These are phyloP conservation scores for Penicillium digitatum DNA, from an alignment of 2,329 filamentous ascomycete species.

Conservation along the genomic window DNA sequence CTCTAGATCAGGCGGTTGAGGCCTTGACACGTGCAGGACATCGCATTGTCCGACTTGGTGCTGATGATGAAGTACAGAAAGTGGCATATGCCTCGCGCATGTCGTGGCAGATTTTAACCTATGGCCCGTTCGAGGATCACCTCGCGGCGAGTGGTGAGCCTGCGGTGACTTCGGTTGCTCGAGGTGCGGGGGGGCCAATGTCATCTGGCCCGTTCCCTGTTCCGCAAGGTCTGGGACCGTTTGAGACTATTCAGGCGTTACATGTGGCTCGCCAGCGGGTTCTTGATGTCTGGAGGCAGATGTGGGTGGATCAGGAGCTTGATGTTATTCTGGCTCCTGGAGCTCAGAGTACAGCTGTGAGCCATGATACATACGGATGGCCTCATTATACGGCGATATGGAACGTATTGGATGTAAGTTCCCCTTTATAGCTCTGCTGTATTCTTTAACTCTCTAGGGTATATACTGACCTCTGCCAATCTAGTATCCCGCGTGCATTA, in stretches of 20 bases:
- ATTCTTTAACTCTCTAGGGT: background rate
- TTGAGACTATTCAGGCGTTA: constrained; percentile 45
- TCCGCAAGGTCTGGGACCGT: constrained; percentile 20
- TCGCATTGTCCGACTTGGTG: constrained; percentile 38
- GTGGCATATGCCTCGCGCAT: constrained; percentile 34
- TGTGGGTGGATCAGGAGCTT: constrained; percentile 43
- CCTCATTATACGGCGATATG: constrained; percentile 47
- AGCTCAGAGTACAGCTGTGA: constrained; percentile 50
- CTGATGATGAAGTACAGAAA: constrained; percentile 24
- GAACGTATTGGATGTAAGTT: constrained; percentile 52
- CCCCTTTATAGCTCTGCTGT: background rate
- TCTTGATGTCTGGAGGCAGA: constrained; percentile 40
- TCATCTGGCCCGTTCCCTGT: constrained; percentile 32
- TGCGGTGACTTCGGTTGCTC: constrained; percentile 40
- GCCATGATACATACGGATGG: constrained; percentile 46
- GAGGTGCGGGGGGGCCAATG: constrained; percentile 16
- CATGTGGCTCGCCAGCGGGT: constrained; percentile 38
- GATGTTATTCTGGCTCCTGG: constrained; percentile 51
- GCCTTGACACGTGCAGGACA: constrained; percentile 46
- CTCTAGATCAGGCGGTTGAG: constrained; percentile 42
- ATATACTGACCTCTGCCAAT: background rate
- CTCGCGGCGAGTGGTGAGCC: constrained; percentile 45
- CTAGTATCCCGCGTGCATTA: constrained; percentile 51
- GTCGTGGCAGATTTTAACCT: constrained; percentile 42
- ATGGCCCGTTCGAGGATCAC: constrained; percentile 24